Percentiles rank a stretch among this genome's conserved stretches.
Conservation (phyloP, 2,329 filamentous ascomycete genomes). For the Fusarium verticillioides region DNA sequence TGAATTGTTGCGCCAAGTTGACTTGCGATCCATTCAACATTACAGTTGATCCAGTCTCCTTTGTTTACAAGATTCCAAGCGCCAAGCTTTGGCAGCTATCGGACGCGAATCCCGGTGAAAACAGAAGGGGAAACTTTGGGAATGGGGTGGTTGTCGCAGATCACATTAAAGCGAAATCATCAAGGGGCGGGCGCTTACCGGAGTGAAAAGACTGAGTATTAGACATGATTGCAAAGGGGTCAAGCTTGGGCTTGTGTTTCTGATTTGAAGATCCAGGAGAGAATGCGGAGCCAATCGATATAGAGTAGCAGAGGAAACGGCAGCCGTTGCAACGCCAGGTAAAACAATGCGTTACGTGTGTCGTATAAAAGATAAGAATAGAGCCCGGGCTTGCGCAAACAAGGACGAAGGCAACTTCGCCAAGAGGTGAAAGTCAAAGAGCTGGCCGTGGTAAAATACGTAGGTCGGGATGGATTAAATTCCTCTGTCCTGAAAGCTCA, state of each 20-base stretch:
- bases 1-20: slow-evolving; percentile 44
- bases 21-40: slow-evolving; percentile 34
- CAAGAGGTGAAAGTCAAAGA: slow-evolving; percentile 30
- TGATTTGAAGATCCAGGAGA: slow-evolving; percentile 43
- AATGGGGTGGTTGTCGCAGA: slow-evolving; percentile 41
- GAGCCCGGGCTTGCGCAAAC: slow-evolving; percentile 4
- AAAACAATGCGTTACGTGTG: slow-evolving; percentile 31
- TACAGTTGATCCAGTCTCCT: slow-evolving; percentile 36
- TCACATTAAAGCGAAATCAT: slow-evolving; percentile 46
- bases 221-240: slow-evolving; percentile 45
- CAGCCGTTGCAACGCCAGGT: slow-evolving; percentile 32
- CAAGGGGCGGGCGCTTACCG: slow-evolving; percentile 47
- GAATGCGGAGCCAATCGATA: slow-evolving; percentile 33
- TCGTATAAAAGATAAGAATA: slow-evolving; percentile 17
- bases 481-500: slow-evolving; percentile 44
- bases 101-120: slow-evolving; percentile 30
- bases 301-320: slow-evolving; percentile 24
- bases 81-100: slow-evolving; percentile 35
- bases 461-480: slow-evolving; percentile 47
- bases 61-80: slow-evolving; percentile 38
- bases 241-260: slow-evolving; percentile 40
- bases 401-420: slow-evolving; percentile 10
- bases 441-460: slow-evolving; percentile 35
- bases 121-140: slow-evolving; percentile 32
- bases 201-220: slow-evolving; percentile 42